Evolutionary conservation across 2,329 filamentous ascomycete species (phyloP).

Genomic region (Bisporella sp.): DNA sequence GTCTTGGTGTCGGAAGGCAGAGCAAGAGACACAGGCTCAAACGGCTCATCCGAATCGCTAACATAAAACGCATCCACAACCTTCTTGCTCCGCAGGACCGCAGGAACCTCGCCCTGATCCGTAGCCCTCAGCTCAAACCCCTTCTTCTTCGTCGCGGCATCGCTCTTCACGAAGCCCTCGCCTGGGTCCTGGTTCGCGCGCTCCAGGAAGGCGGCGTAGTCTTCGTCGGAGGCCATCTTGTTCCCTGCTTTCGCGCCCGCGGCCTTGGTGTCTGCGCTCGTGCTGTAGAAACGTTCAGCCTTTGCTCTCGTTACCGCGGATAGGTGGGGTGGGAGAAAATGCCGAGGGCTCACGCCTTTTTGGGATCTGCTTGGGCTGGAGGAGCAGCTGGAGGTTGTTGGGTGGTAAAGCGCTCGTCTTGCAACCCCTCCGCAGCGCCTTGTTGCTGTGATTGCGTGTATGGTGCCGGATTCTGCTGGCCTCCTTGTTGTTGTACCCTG

Average conservation of each 20-base stretch:
- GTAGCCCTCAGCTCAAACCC: conserved; percentile 42
- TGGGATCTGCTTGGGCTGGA: background rate
- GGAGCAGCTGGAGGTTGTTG: background rate
- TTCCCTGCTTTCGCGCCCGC: background rate
- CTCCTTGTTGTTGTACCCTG: background rate
- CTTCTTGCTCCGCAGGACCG: conserved; percentile 40
- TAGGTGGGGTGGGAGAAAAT: background rate
- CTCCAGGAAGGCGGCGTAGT: conserved; percentile 78
- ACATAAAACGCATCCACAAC: conserved; percentile 59
- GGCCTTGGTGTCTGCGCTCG: background rate
- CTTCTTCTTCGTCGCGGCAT: conserved; percentile 5
- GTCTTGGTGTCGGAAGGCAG: conserved; percentile 39
- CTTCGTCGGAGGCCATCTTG: conserved; percentile 67
- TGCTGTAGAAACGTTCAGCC: background rate
- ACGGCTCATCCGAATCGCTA: conserved; percentile 82
- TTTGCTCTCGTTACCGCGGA: background rate
- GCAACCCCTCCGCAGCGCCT: conserved; percentile 8
- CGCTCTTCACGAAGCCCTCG: conserved; percentile 39
- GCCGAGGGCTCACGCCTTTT: background rate
- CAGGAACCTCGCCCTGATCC: conserved; percentile 54
- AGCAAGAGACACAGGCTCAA: conserved; percentile 65
- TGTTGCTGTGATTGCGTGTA: conserved; percentile 4
- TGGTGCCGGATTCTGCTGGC: conserved; percentile 7
- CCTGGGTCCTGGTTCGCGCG: conserved; percentile 79
- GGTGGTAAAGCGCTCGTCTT: conserved; percentile 13